Conservation (phyloP, 75 land plant species). For the Selaginella moellendorffii region DNA sequence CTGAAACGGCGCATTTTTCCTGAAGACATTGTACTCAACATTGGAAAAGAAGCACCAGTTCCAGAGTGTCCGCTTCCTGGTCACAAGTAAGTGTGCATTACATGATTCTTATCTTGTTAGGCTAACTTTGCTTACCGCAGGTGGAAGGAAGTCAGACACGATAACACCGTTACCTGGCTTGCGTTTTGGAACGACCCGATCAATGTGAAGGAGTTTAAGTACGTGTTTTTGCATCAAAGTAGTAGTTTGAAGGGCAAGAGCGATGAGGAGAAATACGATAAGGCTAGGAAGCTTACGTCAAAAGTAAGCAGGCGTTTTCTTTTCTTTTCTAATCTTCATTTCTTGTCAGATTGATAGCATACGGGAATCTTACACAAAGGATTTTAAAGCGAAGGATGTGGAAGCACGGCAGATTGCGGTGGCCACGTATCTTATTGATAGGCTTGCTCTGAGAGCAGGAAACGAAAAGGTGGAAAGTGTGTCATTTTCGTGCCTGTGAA, state of each 20-base stretch:
- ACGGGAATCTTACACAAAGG: slow-evolving; percentile 60
- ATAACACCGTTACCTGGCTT: slow-evolving; percentile 95
- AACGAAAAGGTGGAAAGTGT: slow-evolving; percentile 68
- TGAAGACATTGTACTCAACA: slow-evolving; percentile 75
- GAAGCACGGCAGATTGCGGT: slow-evolving; percentile 80
- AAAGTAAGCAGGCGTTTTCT: not conserved
- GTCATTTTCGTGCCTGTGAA: not conserved
- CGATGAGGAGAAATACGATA: slow-evolving; percentile 98
- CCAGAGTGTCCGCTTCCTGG: slow-evolving; percentile 98
- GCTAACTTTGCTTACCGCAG: slow-evolving; percentile 21
- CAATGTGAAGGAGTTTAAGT: slow-evolving; percentile 78
- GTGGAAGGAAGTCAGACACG: slow-evolving; percentile 91
- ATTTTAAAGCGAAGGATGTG: slow-evolving; percentile 46
- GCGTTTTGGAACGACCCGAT: slow-evolving; percentile 99
- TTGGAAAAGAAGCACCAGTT: slow-evolving; percentile 75
- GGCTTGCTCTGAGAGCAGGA: slow-evolving; percentile 94
- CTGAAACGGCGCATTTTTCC: slow-evolving; percentile 75
- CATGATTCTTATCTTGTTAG: not conserved
- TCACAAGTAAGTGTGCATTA: slow-evolving; percentile 57
- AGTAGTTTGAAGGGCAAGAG: slow-evolving; percentile 95
- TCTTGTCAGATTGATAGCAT: slow-evolving; percentile 46
- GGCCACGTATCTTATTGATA: slow-evolving; percentile 93
- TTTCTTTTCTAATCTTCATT: not conserved
- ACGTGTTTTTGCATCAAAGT: slow-evolving; percentile 90
- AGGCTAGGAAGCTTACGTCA: slow-evolving; percentile 46